A percentile compares a stretch with the other conserved stretches of the same genome.
Conservation (phyloP, 1,139 yeast species). For the Pichia sp. region DNA sequence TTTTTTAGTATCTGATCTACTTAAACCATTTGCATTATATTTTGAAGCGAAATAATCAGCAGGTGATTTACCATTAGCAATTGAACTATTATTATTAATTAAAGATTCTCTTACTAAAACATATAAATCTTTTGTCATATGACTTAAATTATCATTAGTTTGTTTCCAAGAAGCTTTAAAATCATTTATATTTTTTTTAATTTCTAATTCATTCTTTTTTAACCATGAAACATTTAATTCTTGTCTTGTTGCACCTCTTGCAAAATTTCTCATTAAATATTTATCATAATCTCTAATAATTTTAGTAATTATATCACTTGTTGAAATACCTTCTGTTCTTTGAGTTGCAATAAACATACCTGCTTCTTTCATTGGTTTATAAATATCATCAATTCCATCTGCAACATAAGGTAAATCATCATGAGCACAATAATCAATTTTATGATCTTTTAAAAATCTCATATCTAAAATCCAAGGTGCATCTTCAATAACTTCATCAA, state of each 20-base stretch:
- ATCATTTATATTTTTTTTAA: slow-evolving; percentile 82
- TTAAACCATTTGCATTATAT: slow-evolving; percentile 48
- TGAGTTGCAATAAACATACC: slow-evolving; percentile 94
- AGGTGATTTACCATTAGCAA: slow-evolving; percentile 33
- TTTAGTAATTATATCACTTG: slow-evolving; percentile 91
- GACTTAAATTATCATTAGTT: slow-evolving; percentile 62
- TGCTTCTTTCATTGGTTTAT: slow-evolving; percentile 79
- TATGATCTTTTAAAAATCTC: slow-evolving; percentile 68
- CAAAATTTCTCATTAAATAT: slow-evolving; percentile 92
- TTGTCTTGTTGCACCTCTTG: slow-evolving; percentile 94
- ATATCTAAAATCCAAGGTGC: slow-evolving; percentile 96
- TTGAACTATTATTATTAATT: slow-evolving; percentile 37
- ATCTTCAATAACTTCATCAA: slow-evolving; percentile 86
- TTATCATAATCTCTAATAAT: slow-evolving; percentile 94
- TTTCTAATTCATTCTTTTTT: slow-evolving; percentile 90
- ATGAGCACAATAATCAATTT: slow-evolving; percentile 94
- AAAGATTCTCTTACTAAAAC: slow-evolving; percentile 76
- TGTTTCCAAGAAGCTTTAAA: slow-evolving; percentile 81
- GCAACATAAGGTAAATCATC: slow-evolving; percentile 95
- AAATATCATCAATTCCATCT: slow-evolving; percentile 81
- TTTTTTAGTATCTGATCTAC: slow-evolving; percentile 28
- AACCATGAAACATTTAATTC: slow-evolving; percentile 96
- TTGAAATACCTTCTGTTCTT: slow-evolving; percentile 92
- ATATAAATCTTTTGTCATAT: slow-evolving; percentile 73
- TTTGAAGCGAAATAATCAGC: slow-evolving; percentile 56